Evolutionary conservation across 2,329 filamentous ascomycete genomes (phyloP).

Genomic region (Stagonosporopsis chrysanthemi): DNA sequence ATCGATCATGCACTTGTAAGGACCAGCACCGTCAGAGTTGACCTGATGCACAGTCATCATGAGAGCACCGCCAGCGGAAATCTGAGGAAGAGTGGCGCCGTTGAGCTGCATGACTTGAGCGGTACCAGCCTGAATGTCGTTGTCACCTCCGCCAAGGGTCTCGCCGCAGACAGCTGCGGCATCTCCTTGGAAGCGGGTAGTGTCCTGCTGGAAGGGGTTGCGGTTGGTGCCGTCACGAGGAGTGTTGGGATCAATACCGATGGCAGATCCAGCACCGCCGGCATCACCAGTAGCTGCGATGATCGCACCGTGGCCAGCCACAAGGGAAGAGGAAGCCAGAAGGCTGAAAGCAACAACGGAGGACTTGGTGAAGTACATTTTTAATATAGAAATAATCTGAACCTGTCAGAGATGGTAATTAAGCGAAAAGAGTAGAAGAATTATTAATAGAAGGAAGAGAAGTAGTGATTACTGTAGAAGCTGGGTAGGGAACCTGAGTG

Average conservation of each 20-base stretch:
- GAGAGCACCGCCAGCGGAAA: slow-evolving; percentile 64
- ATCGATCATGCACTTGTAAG: slow-evolving; percentile 71
- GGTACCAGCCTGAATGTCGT: slow-evolving; percentile 65
- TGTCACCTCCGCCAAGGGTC: slow-evolving; percentile 64
- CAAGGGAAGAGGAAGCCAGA: slow-evolving; percentile 63
- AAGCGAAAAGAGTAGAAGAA: slow-evolving; percentile 30
- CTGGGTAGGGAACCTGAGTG: slow-evolving; percentile 46
- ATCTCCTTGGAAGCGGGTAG: slow-evolving; percentile 66
- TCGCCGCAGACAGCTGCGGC: slow-evolving; percentile 64
- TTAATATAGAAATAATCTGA: slow-evolving; percentile 52
- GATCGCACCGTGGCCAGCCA: slow-evolving; percentile 68
- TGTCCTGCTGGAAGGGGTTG: slow-evolving; percentile 69
- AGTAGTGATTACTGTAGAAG: slow-evolving; percentile 46
- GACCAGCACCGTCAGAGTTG: slow-evolving; percentile 71
- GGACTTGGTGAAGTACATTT: slow-evolving; percentile 53
- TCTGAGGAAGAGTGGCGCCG: slow-evolving; percentile 65
- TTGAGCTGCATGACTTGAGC: slow-evolving; percentile 65
- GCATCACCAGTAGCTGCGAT: slow-evolving; percentile 64
- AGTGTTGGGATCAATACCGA: slow-evolving; percentile 63
- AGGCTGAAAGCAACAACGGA: slow-evolving; percentile 56
- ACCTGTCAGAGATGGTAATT: slow-evolving; percentile 44
- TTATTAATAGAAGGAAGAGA: slow-evolving; percentile 38
- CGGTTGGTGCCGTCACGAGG: slow-evolving; percentile 68
- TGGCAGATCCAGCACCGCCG: slow-evolving; percentile 60
- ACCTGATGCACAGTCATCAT: slow-evolving; percentile 72